Percentiles rank a stretch among this genome's conserved stretches.
phyloP scores from a whole-genome alignment of 495 filamentous ascomycete genomes.

The Cenococcum geophilum region DNA sequence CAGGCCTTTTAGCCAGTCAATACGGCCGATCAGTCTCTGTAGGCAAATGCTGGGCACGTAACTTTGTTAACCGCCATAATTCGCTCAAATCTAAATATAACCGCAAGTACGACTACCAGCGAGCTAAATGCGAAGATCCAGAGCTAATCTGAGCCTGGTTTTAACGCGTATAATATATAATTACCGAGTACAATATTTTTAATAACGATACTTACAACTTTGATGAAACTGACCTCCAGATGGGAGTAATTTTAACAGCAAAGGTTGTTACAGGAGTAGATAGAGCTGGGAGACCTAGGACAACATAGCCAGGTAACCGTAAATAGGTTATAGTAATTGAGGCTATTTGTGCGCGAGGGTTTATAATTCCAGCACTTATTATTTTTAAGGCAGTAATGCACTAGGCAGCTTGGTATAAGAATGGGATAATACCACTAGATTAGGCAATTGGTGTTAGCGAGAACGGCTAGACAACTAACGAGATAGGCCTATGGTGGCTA shows the following conservation, averaged over 20 bases:
- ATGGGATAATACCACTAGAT: not conserved
- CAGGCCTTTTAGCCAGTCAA: not conserved
- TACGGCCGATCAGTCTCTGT: not conserved
- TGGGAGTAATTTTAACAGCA: not conserved
- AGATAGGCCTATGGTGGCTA: conserved; percentile 7
- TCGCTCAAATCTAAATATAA: not conserved
- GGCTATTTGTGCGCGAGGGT: too few species aligned
- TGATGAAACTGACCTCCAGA: not conserved
- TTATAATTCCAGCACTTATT: not conserved
- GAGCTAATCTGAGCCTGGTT: not conserved
- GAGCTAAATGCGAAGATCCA: not conserved
- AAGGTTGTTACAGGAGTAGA: not conserved
- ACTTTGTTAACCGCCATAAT: not conserved
- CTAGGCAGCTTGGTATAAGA: not conserved
- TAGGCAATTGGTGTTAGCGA: not conserved
- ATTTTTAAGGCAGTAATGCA: not conserved
- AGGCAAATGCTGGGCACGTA: not conserved
- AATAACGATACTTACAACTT: not conserved
- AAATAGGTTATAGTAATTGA: too few species aligned
- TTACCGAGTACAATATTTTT: not conserved
- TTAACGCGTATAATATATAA: not conserved
- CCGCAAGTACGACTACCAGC: not conserved
- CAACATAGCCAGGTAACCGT: too few species aligned
- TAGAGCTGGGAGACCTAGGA: not conserved
- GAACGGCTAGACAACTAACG: conserved; percentile 11